Base-by-base conservation (phyloP, 306 rosid genomes). In the Quercus wislizeni region DNA sequence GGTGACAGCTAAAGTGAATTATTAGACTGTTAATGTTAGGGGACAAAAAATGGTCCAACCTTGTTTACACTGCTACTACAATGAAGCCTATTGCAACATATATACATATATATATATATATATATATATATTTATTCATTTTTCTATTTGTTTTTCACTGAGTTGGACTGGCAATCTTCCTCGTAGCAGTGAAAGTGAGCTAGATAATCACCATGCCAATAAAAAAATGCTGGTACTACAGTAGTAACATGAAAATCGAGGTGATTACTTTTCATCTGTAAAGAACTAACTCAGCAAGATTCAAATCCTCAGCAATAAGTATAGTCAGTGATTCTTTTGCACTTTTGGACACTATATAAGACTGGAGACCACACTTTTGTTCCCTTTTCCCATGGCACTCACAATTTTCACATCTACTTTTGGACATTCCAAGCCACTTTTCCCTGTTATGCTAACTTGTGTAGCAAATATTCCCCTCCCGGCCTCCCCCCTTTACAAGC, bases 391-490 rank as follows among this genome's bases (percentile, higher is more conserved):
- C 74, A 64, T 56, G 20, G 74, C 76, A 80, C 41, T 78, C 54
- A 49, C 81, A 56, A 76, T 8, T 19, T 41, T 41, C 17, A 4
- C 71, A 51, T 17, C 55, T 63, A n/a, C 58, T 51, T 31, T 79
- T 21, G 21, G 65, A 74, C 80, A 70, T 73, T 38, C 77, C 74
- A 73, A 76, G 55, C 54, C 58, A 77, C 80, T 78, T 80, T 86
- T 63, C 73, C 70, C 73, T 20, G 68, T 14, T 35, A 55, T 33
- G 61, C 83, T 79, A 10, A 65, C 75, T 87, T 82, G 93, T 80
- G 78, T 78, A 38, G 17, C 70, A 71, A 76, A 83, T 78, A 83
- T 83, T 83, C 86, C 86, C 30, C 30, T 35, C 23, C 79, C 3
- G 46, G 46, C 46, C 46, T 38, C 46, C 11, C 46, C 56, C 23